Conservation (phyloP, 306 rosid species). For the Oxytropis ochrocephala region DNA sequence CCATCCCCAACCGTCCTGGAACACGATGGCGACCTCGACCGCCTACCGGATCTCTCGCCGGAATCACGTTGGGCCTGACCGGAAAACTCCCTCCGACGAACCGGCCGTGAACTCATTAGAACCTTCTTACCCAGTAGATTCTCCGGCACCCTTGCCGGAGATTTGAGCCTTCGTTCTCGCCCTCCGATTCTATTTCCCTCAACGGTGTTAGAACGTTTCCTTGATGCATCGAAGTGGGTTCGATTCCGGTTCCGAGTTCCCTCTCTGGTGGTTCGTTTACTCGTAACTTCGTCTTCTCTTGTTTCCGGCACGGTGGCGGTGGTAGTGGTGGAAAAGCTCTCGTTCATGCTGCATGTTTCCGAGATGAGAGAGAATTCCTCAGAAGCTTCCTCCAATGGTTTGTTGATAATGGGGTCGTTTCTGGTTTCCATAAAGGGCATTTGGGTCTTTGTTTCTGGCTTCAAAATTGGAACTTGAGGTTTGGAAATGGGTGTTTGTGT, state of each 20-base stretch:
- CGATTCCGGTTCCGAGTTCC: conserved; percentile 27
- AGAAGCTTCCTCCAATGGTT: conserved; percentile 15
- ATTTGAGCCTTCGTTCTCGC: conserved; percentile 34
- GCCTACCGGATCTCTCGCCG: conserved; percentile 28
- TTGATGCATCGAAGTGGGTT: conserved; percentile 5
- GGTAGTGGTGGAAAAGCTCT: conserved; percentile 56
- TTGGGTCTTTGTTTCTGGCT: conserved; percentile 23
- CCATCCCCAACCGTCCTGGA: conserved; percentile 18
- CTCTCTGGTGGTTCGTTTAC: conserved; percentile 46
- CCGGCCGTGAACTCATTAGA: conserved; percentile 17
- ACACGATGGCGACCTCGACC: conserved; percentile 73
- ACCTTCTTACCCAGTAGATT: conserved; percentile 33
- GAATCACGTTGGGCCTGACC: conserved; percentile 35
- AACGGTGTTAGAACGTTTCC: conserved; percentile 47
- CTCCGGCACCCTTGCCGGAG: conserved; percentile 36
- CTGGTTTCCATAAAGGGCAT: neutral
- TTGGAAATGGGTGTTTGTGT: conserved; percentile 75
- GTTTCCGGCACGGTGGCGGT: conserved; percentile 35
- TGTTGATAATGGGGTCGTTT: conserved; percentile 5
- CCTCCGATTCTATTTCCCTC: conserved; percentile 27
- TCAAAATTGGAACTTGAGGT: conserved; percentile 20
- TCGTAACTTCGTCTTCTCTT: conserved; percentile 69
- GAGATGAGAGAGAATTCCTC: conserved; percentile 51
- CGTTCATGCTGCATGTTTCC: conserved; percentile 51
- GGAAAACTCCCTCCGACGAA: conserved; percentile 31